Conservation (phyloP, 2,329 filamentous ascomycete species). For the Talaromyces islandicus region DNA sequence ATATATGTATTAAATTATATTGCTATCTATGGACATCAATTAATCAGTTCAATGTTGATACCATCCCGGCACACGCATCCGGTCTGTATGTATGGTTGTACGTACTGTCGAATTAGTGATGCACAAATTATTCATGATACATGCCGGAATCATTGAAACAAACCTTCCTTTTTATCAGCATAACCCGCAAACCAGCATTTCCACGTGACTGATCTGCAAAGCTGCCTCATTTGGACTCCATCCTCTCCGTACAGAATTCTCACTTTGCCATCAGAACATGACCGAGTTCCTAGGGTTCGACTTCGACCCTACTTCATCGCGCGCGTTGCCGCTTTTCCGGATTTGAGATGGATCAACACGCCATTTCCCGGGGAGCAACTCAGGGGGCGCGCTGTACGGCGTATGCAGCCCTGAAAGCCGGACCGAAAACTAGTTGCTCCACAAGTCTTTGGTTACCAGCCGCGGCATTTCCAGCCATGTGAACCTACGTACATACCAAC, state of each 20-base stretch:
- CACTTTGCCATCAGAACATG: background rate
- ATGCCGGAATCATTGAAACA: too few species aligned
- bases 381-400: background rate
- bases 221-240: background rate
- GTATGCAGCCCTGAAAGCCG: background rate
- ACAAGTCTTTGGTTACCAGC: background rate
- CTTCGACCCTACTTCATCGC: background rate
- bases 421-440: background rate
- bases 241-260: background rate
- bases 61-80: too few species aligned
- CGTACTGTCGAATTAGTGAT: too few species aligned
- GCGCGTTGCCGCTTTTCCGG: background rate
- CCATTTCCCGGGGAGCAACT: background rate
- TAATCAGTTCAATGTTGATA: too few species aligned
- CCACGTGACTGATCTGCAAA: background rate
- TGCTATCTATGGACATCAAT: too few species aligned
- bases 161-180: background rate
- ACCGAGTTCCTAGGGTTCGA: background rate
- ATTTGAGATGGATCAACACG: background rate
- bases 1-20: too few species aligned
- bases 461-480: background rate
- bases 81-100: too few species aligned
- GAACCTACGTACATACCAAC: background rate
- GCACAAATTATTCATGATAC: too few species aligned
- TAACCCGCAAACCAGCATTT: background rate